Percentiles rank a stretch among this genome's conserved stretches.
phyloP scores from a whole-genome alignment of 495 filamentous ascomycete genomes.

The Penicillium goetzii region DNA sequence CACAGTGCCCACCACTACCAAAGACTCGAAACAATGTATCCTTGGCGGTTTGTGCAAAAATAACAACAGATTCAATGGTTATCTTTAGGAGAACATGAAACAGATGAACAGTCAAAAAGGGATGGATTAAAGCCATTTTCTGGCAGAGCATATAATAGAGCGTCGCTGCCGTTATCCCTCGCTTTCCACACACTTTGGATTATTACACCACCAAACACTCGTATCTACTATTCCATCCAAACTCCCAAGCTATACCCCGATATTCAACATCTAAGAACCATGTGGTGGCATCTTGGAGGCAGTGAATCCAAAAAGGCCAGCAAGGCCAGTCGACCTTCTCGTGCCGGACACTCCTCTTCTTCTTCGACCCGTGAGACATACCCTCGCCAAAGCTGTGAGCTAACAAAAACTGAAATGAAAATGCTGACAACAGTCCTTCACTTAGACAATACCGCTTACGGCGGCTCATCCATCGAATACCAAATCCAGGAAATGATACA shows the following conservation, averaged over 20 bases:
- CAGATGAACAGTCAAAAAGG: background rate
- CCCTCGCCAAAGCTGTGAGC: constrained; percentile 24
- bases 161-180: background rate
- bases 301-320: background rate
- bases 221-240: background rate
- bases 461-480: background rate
- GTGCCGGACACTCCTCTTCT: background rate
- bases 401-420: constrained; percentile 28
- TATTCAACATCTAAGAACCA: background rate
- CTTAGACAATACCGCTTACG: constrained; percentile 20
- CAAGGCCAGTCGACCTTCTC: background rate
- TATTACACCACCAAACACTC: background rate
- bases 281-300: background rate
- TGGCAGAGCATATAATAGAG: background rate
- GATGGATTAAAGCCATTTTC: background rate
- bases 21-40: background rate
- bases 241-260: background rate
- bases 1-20: background rate
- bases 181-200: background rate
- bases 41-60: background rate
- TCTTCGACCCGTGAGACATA: constrained; percentile 16
- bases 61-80: background rate
- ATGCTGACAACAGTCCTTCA: constrained; percentile 32
- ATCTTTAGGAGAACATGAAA: background rate
- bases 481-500: constrained; percentile 18